A percentile compares a stretch with the other conserved stretches of the same genome.
Evolutionary conservation across 768 basidiomycete species (phyloP).

Genomic region (Termitomyces sp.): DNA sequence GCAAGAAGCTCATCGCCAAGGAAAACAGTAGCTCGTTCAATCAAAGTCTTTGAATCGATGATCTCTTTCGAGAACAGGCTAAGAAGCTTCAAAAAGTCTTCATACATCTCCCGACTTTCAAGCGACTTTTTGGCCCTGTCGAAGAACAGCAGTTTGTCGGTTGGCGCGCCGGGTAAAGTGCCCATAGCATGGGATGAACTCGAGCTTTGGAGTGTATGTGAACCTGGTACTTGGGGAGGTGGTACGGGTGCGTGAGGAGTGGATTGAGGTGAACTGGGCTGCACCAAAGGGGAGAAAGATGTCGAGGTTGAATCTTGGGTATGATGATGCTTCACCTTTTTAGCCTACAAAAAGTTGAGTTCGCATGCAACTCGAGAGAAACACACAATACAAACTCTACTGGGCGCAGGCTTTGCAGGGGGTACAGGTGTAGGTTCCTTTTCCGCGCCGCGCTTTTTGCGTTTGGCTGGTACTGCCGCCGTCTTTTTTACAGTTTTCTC

Average conservation of each 20-base stretch:
- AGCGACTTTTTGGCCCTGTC: conserved; percentile 85
- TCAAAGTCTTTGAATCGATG: conserved; percentile 79
- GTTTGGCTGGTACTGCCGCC: conserved; percentile 42
- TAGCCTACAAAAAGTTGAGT: conserved; percentile 38
- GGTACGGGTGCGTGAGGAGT: conserved; percentile 29
- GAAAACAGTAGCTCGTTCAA: conserved; percentile 80
- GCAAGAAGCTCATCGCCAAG: conserved; percentile 78
- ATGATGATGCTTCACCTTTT: conserved; percentile 64
- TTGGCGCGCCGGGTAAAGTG: conserved; percentile 36
- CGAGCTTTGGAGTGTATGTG: conserved; percentile 24
- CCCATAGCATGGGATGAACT: conserved; percentile 27
- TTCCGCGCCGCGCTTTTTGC: conserved; percentile 62
- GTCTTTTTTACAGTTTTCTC: conserved; percentile 44
- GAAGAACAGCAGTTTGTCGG: conserved; percentile 89
- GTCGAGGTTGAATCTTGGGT: conserved; percentile 57
- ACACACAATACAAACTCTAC: conserved; percentile 39
- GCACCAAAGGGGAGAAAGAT: conserved; percentile 48
- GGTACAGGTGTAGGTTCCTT: conserved; percentile 68
- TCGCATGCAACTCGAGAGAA: not conserved
- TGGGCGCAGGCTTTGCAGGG: conserved; percentile 44
- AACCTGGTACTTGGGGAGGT: conserved; percentile 17
- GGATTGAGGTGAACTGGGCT: conserved; percentile 42
- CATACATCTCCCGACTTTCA: conserved; percentile 75
- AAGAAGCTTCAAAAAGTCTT: conserved; percentile 93
- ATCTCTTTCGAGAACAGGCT: conserved; percentile 90